Conservation (phyloP, 176 grass and related monocot genomes). For the Elymus sibiricus region DNA sequence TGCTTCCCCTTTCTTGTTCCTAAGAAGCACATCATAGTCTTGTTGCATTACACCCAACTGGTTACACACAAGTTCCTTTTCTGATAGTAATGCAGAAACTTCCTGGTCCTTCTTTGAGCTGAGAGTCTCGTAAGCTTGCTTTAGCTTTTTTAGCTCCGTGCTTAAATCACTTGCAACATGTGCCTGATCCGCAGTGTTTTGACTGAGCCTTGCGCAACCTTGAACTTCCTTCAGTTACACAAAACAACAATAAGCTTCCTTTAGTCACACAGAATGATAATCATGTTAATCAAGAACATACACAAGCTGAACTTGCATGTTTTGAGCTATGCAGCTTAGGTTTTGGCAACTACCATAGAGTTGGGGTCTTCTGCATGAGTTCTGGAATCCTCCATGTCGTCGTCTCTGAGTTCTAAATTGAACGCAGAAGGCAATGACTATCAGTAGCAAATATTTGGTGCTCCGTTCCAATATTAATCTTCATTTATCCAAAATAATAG, state of each 20-base stretch:
- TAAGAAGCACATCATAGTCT: conserved; percentile 14
- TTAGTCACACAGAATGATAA: conserved; percentile 10
- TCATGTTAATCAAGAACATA: neutral
- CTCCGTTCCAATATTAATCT: neutral
- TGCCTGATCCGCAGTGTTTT: neutral
- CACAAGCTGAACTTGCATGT: neutral
- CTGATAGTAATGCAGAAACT: conserved; percentile 36
- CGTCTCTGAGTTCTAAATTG: neutral
- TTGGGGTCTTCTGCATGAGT: neutral
- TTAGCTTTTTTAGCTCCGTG: conserved; percentile 39
- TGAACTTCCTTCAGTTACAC: conserved; percentile 19
- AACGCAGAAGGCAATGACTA: neutral
- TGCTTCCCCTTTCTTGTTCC: conserved; percentile 33
- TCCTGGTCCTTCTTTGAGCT: conserved; percentile 45
- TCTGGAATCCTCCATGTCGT: neutral
- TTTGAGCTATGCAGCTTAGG: neutral
- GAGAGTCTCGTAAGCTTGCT: conserved; percentile 38
- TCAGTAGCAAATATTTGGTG: neutral
- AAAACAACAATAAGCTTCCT: conserved; percentile 8
- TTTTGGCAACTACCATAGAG: too few relatives aligned
- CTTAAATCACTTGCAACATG: conserved; percentile 4
- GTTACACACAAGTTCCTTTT: conserved; percentile 51
- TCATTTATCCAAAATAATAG: neutral
- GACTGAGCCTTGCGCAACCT: neutral
- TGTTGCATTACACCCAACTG: conserved; percentile 46